Conservation (phyloP, 352 stramenopile genomes). For the Phytophthora litchii region DNA sequence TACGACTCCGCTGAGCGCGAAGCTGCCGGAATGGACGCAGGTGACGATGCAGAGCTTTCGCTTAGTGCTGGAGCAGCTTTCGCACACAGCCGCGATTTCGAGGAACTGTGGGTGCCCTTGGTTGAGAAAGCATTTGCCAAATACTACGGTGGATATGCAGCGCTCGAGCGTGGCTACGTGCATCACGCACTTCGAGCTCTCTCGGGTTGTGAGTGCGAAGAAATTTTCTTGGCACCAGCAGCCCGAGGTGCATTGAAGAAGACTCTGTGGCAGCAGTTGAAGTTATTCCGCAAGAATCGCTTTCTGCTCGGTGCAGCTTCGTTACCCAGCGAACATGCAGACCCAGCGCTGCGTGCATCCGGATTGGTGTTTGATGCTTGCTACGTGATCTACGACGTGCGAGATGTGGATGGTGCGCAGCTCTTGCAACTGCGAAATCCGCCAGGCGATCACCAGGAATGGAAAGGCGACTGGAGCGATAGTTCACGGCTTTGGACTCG, state of each 20-base stretch:
- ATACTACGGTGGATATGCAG: slow-evolving; percentile 90
- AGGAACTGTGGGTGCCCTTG: slow-evolving; percentile 93
- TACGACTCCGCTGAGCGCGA: slow-evolving; percentile 39
- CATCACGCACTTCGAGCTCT: slow-evolving; percentile 90
- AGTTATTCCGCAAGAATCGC: slow-evolving; percentile 83
- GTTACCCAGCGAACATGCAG: slow-evolving; percentile 81
- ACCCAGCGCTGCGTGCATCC: slow-evolving; percentile 89
- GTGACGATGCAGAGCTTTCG: slow-evolving; percentile 19
- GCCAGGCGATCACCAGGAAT: slow-evolving; percentile 91
- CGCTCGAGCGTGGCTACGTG: slow-evolving; percentile 89
- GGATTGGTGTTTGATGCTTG: slow-evolving; percentile 91
- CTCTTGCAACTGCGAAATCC: slow-evolving; percentile 92
- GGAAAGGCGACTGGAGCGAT: slow-evolving; percentile 95
- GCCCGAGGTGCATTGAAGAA: slow-evolving; percentile 86
- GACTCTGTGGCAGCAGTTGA: slow-evolving; percentile 91
- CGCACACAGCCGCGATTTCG: slow-evolving; percentile 86
- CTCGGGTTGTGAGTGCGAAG: slow-evolving; percentile 87
- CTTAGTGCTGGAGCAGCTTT: slow-evolving; percentile 83
- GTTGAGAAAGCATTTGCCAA: slow-evolving; percentile 94
- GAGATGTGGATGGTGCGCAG: slow-evolving; percentile 81
- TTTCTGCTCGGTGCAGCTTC: slow-evolving; percentile 93
- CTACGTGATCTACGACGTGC: slow-evolving; percentile 93
- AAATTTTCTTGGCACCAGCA: slow-evolving; percentile 87
- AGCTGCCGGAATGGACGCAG: slow-evolving; percentile 15
- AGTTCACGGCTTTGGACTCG: slow-evolving; percentile 91